Evolutionary conservation across 306 rosid genomes (phyloP), one percentile per base, ranked within the genome.

Genomic region (Pterocarpus macrocarpus): DNA sequence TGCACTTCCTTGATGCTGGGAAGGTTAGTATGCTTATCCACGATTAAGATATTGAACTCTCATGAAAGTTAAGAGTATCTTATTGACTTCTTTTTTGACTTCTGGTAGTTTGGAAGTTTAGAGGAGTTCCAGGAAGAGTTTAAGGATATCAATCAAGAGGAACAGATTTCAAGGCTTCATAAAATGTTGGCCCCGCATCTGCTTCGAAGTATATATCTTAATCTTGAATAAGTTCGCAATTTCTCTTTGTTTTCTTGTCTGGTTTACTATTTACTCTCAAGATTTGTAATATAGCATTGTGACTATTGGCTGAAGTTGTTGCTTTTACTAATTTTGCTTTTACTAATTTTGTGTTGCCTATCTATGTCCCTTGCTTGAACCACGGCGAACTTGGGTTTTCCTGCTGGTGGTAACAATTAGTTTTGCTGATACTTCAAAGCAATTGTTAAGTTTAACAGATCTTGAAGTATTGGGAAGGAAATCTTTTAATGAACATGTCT

Each of bases 111-210:
- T 76, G 94, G 88, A 88, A 96, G 99, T 85, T 88, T 96, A 49
- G 99, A 96, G 86, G 99, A 95, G 87, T 95, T 95, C 78, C 99
- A 95, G 85, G 98, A 95, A 83, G 99, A 95, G 88, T 96, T 93
- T 84, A 92, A 69, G 87, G 99, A 96, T 88, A 96, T 96, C 67
- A 96, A 93, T 90, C 99, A 96, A 88, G 99, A 96, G 85, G 97
- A 93, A 78, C 98, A 96, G 87, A 84, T 96, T 67, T 93, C 94
- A 70, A 89, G 98, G 90, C 99, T 96, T 79, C 99, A 96, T 82
- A 92, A 85, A 82, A 96, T 96, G 97, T 78, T 96, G 90, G 99
- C 98, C 67, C 99, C 98, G 2, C 99, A 96, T 82, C 99, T 96
- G 47, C 89, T 96, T 50, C 84, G 99, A 88, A 92, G 99, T 95